These are phyloP conservation scores for Cydonia oblonga DNA, from an alignment of 331 rosid species.

Conservation along the genomic window DNA sequence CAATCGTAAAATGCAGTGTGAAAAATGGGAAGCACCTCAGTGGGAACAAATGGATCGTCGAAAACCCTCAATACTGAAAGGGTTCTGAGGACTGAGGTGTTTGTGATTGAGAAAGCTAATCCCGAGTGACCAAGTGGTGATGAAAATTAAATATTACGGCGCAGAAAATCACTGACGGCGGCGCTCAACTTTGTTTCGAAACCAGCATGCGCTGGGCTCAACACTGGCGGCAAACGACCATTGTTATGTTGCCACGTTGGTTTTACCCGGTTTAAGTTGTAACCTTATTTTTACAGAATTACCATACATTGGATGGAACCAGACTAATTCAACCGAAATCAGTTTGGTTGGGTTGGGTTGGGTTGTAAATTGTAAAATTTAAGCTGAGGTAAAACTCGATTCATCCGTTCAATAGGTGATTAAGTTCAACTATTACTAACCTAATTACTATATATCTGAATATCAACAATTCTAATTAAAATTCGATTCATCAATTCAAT, in stretches of 20 bases:
- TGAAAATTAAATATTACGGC: no score
- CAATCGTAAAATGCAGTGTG: background rate
- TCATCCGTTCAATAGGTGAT: no score
- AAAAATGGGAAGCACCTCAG: background rate
- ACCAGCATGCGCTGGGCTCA: background rate
- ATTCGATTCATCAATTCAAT: no score
- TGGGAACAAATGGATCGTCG: background rate
- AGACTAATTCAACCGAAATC: no score
- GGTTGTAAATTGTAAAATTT: no score
- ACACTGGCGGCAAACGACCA: background rate
- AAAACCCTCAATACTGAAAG: background rate
- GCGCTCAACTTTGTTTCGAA: background rate
- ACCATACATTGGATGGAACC: no score
- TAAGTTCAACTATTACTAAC: no score
- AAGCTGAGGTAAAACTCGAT: no score
- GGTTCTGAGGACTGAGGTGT: background rate
- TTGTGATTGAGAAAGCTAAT: background rate
- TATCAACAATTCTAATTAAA: no score
- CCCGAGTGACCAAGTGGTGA: background rate
- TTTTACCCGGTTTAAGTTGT: background rate
- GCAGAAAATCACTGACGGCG: background rate
- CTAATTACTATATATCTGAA: no score
- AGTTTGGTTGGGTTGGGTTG: no score
- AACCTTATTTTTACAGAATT: no score
- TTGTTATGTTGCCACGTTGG: background rate